phyloP scores from a whole-genome alignment of 2,329 filamentous ascomycete genomes.

The Penicillium italicum region DNA sequence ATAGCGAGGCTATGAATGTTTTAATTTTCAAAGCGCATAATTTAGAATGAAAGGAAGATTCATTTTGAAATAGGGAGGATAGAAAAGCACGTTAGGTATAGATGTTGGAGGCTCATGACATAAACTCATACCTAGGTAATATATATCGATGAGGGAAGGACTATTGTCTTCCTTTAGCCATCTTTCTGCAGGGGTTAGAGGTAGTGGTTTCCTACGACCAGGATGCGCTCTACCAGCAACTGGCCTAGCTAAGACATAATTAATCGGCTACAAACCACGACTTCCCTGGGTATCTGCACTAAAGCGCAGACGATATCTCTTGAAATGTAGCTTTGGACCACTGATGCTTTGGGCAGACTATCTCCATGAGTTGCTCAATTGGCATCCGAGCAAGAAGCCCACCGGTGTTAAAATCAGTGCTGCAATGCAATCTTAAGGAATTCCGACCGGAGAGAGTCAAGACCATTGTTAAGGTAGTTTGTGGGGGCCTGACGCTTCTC shows the following conservation, averaged over 20 bases:
- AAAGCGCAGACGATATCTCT: not conserved
- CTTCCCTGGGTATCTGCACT: not conserved
- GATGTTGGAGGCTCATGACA: not conserved
- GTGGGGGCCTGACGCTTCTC: too few relatives aligned
- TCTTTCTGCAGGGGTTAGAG: too few relatives aligned
- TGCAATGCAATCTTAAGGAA: not conserved
- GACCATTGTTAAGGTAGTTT: not conserved
- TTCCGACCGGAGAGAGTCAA: not conserved
- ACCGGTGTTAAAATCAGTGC: not conserved
- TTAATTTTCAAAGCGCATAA: too few relatives aligned
- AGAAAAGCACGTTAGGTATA: not conserved
- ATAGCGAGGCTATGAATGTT: not conserved
- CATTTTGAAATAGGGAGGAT: not conserved
- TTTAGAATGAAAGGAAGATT: not conserved
- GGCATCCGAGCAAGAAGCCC: not conserved
- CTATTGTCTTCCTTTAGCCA: too few relatives aligned
- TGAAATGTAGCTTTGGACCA: not conserved
- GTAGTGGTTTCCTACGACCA: too few relatives aligned
- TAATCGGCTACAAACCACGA: too few relatives aligned
- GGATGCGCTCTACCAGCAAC: too few relatives aligned
- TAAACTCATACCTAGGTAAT: too few relatives aligned
- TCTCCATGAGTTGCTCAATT: not conserved
- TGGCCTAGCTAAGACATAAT: not conserved
- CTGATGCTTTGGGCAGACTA: not conserved
- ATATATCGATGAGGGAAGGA: too few relatives aligned